Evolutionary conservation across 208 protist genomes (phyloP).

Genomic region (Crithidia acanthocephali): DNA sequence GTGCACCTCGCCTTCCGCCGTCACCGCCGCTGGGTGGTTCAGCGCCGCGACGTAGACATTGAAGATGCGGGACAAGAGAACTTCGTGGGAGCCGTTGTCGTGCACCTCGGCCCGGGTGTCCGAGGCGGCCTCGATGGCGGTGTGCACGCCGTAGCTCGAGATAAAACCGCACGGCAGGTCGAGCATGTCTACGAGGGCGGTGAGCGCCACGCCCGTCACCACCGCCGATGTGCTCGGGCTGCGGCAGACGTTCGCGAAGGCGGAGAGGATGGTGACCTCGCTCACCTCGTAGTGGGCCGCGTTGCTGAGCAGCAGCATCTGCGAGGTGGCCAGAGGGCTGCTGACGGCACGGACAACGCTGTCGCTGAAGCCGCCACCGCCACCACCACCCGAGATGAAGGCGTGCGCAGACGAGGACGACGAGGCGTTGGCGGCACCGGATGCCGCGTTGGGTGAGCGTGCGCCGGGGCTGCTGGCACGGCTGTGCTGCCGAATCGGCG

Average conservation of each 20-base stretch:
- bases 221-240: slow-evolving; percentile 58
- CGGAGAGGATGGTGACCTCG: slow-evolving; percentile 60
- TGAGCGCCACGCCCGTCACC: slow-evolving; percentile 72
- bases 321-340: slow-evolving; percentile 2
- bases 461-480: background rate
- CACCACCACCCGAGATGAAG: background rate
- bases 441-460: background rate
- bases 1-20: slow-evolving; percentile 26
- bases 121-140: slow-evolving; percentile 52
- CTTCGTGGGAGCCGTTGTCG: slow-evolving; percentile 68
- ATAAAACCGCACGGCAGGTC: slow-evolving; percentile 71
- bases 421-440: background rate
- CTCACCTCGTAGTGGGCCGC: slow-evolving; percentile 26
- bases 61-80: slow-evolving; percentile 56
- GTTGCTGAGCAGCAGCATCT: slow-evolving; percentile 7
- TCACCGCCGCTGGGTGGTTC: slow-evolving; percentile 38
- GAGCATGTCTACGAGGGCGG: slow-evolving; percentile 70
- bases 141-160: slow-evolving; percentile 48
- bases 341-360: background rate
- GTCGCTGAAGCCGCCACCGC: no score
- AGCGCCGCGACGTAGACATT: slow-evolving; percentile 59
- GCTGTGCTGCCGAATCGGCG: slow-evolving; percentile 9
- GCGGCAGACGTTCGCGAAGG: slow-evolving; percentile 70
- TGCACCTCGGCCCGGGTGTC: slow-evolving; percentile 43
- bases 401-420: background rate